These are phyloP conservation scores for Bromus sterilis DNA, from an alignment of 176 grass and related monocot species.

Conservation along the genomic window DNA sequence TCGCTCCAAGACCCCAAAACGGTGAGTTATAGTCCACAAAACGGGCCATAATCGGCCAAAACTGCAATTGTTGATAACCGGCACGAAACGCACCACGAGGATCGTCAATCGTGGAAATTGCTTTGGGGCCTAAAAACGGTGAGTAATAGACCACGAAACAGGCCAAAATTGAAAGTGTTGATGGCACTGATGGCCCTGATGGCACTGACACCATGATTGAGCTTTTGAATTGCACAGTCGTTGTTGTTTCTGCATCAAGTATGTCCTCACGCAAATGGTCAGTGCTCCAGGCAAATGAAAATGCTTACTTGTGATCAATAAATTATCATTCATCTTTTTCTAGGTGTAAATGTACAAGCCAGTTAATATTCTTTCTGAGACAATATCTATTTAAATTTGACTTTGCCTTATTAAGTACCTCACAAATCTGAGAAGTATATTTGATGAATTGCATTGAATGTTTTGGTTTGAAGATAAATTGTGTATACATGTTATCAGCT, in stretches of 20 bases:
- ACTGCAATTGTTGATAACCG: too few species aligned
- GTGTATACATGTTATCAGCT: neutral
- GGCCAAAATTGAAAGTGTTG: too few species aligned
- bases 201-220: constrained; percentile 31
- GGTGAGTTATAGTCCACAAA: too few species aligned
- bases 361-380: neutral
- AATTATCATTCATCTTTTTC: neutral
- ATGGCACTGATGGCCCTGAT: too few species aligned
- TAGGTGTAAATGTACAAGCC: neutral
- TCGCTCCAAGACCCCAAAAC: too few species aligned
- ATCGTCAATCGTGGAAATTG: too few species aligned
- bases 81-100: too few species aligned
- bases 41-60: too few species aligned
- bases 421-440: neutral
- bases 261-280: constrained; percentile 79
- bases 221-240: constrained; percentile 52
- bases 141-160: too few species aligned
- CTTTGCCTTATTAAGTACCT: neutral
- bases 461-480: constrained; percentile 6
- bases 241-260: constrained; percentile 74
- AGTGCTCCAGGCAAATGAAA: constrained; percentile 14
- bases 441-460: neutral
- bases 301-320: neutral
- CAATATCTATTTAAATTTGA: neutral
- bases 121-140: too few species aligned